Conservation (phyloP, 202 grass and related monocot genomes). For the Brachypodium distachyon region DNA sequence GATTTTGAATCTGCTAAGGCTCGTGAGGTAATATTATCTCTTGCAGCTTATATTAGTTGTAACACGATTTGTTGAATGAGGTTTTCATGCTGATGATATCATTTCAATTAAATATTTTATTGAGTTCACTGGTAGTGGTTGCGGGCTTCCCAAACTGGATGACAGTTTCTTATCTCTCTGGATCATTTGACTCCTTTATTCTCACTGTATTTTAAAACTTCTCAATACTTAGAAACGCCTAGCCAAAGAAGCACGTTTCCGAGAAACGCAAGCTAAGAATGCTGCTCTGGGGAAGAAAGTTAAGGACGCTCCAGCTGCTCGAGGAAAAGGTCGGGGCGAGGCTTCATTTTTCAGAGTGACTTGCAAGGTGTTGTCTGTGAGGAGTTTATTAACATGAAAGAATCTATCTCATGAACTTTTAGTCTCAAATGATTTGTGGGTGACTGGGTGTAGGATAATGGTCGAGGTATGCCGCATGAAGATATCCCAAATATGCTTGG, state of each 20-base stretch:
- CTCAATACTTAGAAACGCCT: slow-evolving; percentile 60
- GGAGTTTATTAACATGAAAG: neutral
- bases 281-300: slow-evolving; percentile 70
- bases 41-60: neutral
- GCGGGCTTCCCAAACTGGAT: neutral
- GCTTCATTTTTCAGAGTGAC: slow-evolving; percentile 87
- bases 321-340: slow-evolving; percentile 71
- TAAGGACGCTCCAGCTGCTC: slow-evolving; percentile 56
- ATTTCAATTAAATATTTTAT: neutral
- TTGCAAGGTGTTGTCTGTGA: slow-evolving; percentile 65
- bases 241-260: slow-evolving; percentile 86
- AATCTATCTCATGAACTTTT: neutral
- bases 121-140: neutral
- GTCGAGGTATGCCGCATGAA: slow-evolving; percentile 96
- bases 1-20: slow-evolving; percentile 94
- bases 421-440: neutral
- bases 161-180: neutral
- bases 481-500: slow-evolving; percentile 99
- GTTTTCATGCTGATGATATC: neutral
- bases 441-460: slow-evolving; percentile 61
- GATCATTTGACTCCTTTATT: neutral
- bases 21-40: slow-evolving; percentile 57
- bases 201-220: slow-evolving; percentile 1
- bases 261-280: slow-evolving; percentile 88
- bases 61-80: neutral